A percentile compares a stretch with the other conserved stretches of the same genome.
These are phyloP conservation scores for Trichoderma aggressivum DNA, from an alignment of 2,329 filamentous ascomycete genomes.

Conservation along the genomic window DNA sequence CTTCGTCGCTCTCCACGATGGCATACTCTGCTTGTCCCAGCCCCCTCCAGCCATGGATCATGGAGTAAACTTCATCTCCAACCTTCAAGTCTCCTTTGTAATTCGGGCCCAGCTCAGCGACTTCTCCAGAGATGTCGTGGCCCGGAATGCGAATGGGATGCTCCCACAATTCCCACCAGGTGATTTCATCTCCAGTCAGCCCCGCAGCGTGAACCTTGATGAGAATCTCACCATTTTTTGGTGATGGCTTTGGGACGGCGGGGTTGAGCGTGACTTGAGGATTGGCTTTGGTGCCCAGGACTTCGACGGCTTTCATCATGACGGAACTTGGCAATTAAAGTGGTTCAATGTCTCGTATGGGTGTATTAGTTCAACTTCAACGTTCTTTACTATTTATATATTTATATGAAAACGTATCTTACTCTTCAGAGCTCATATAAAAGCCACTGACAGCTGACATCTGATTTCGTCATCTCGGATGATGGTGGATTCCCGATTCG, in stretches of 20 bases:
- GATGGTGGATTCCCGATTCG: conserved; percentile 2
- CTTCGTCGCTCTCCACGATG: conserved; percentile 19
- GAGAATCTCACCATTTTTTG: conserved; percentile 26
- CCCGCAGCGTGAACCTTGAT: conserved; percentile 33
- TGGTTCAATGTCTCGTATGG: neutral
- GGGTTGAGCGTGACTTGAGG: conserved; percentile 22
- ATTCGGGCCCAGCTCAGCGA: conserved; percentile 27
- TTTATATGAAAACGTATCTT: neutral
- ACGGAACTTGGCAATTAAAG: neutral
- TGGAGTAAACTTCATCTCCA: conserved; percentile 29
- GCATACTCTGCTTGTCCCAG: conserved; percentile 30
- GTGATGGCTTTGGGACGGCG: conserved; percentile 22
- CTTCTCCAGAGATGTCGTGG: conserved; percentile 35
- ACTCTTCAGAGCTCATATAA: neutral
- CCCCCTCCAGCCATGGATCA: conserved; percentile 25
- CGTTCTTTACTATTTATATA: neutral
- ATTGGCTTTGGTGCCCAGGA: conserved; percentile 26
- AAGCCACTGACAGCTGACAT: neutral
- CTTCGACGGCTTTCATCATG: conserved; percentile 34
- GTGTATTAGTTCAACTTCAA: neutral
- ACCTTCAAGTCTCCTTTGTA: conserved; percentile 23
- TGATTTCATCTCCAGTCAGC: conserved; percentile 34
- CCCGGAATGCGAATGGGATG: conserved; percentile 32
- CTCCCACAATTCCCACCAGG: conserved; percentile 34
- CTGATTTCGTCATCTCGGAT: conserved; percentile 10